Evolutionary conservation across 2,329 filamentous ascomycete genomes (phyloP), one percentile per base, ranked within the genome.

Genomic region (Penicillium griseofulvum): DNA sequence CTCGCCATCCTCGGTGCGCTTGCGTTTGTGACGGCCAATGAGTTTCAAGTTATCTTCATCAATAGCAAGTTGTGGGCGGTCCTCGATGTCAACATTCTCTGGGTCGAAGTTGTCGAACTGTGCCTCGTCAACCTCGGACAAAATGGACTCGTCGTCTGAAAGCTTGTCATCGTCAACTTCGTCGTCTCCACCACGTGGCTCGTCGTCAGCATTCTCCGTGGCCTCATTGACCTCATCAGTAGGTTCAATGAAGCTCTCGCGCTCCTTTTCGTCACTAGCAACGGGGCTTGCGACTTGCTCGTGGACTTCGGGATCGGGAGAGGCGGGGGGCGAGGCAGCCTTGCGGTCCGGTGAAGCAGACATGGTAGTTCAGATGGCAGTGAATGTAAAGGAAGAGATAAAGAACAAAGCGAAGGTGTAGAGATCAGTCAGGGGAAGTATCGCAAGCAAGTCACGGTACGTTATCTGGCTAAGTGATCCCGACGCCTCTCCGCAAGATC

Each of bases 51-150:
- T 86, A 58, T 81, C 81, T 58, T 85, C 83, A 60, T 87, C 84
- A 28, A 87, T 83, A 10, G 79, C 78, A 42, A 83, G 76, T 39
- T 80, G 76, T 4, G 82, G 81, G 54, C 82, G 80, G 60, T 85
- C 83, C 43, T 85, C 82, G 56, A 87, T 81, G 52, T 82, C 80
- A 38, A 87, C 79, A 50, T 83, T 81, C 54, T 78, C 78, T 0
- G 82, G 80, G 63, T 87, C 82, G 64, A 87, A 87, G 64, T 87
- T 80, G 58, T 85, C 83, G 61, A 87, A 86, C 66, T 87, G 82
- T 38, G 81, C 81, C 66, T 87, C 85, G 63, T 87, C 83, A 49
- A 87, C 78, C 66, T 87, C 85, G 16, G 84, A 86, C 29, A 87
- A 76, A 10, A 80, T 79, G 3, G 84, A 87, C 61, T 87, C 85